Evolutionary conservation across 257 asterid species (phyloP).

Genomic region (Nicotiana benthamiana): DNA sequence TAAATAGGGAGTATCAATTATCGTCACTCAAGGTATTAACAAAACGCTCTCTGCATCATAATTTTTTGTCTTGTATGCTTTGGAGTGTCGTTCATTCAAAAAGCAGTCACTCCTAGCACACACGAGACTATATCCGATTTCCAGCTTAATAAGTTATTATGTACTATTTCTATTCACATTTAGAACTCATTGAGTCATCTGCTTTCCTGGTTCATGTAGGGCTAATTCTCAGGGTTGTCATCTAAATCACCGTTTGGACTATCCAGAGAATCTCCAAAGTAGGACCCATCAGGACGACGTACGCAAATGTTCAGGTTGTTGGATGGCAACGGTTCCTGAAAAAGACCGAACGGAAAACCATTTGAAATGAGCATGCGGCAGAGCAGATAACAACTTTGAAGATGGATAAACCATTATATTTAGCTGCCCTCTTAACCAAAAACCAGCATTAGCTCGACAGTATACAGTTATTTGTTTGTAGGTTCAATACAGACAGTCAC

Average conservation of each 20-base stretch:
- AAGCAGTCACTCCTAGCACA: conserved; percentile 27
- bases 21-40: conserved; percentile 22
- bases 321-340: conserved; percentile 54
- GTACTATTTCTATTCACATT: conserved; percentile 31
- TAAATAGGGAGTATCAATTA: conserved; percentile 11
- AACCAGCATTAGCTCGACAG: background rate
- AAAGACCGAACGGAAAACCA: background rate
- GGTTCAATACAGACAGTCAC: background rate
- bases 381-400: background rate
- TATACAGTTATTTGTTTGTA: background rate
- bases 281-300: conserved; percentile 81
- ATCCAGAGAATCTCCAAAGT: conserved; percentile 71
- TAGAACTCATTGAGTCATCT: conserved; percentile 18
- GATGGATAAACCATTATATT: background rate
- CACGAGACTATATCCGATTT: conserved; percentile 24
- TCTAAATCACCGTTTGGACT: conserved; percentile 58
- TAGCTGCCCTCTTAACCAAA: background rate
- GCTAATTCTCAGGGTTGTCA: conserved; percentile 25
- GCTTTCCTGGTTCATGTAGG: conserved; percentile 8
- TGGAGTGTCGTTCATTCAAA: conserved; percentile 36
- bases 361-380: background rate
- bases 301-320: conserved; percentile 73
- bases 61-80: conserved; percentile 14
- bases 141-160: conserved; percentile 22
- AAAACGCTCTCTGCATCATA: conserved; percentile 16